Evolutionary conservation across 139 green algal genomes (phyloP), one percentile per base, ranked within the genome.

Genomic region (Chlamydomonas sp.): DNA sequence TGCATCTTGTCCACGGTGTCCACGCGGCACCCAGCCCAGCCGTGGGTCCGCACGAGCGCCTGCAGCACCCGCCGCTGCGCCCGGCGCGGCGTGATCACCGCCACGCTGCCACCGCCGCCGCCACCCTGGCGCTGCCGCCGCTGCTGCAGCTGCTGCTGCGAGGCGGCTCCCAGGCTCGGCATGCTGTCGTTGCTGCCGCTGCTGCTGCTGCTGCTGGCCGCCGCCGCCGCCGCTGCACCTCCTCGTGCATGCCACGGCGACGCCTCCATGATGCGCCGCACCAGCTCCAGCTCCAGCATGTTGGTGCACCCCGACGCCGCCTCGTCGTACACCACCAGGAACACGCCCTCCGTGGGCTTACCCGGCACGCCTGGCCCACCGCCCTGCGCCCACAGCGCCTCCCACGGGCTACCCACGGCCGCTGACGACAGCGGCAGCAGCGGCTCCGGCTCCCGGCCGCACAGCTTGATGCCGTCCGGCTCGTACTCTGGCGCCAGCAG

Each of bases 301-400:
- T 89, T 89, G 31, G 6, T 49, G 5, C 49, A 17, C 0, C 15
- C n/a, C 9, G 78, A 85, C 61, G 60, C 20, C 5, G 15, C 71
- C 61, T 89, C 85, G 62, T 89, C 83, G 78, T 89, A 78, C 2
- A 89, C 67, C 10, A 89, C 7, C 77, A 89, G 49, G 20, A 77
- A 73, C 68, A 89, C 18, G 18, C 85, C 84, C 18, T 77, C 75
- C 31, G 31, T 49, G 31, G 31, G 31, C 31, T 49, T 49, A 49
- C 31, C 31, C 31, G 31, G 31, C 31, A 49, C 31, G 31, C 31
- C 31, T 49, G 31, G 31, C 20, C 14, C 61, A 14, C 78, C 31
- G 63, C 61, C 78, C 18, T 17, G 10, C 68, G 31, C 31, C 31
- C 31, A 49, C 31, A 49, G 31, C 31, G n/a, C 74, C 74, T 18